Percentiles rank a stretch among this genome's conserved stretches.
phyloP scores from a whole-genome alignment of 2,329 filamentous ascomycete genomes.

The Ceratocystis lukuohia region DNA sequence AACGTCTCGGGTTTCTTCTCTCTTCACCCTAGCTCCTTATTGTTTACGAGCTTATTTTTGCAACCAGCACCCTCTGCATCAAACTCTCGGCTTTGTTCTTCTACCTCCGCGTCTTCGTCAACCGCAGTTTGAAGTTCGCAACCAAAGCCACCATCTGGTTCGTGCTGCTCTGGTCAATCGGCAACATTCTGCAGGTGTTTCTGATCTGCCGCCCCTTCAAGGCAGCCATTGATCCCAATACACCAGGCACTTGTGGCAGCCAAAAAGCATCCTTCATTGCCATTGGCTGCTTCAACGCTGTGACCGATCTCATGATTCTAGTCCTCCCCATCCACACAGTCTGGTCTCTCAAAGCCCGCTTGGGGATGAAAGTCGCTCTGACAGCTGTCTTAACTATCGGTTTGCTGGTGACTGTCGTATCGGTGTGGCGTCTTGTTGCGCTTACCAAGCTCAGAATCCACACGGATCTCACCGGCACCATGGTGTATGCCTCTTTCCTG shows the following conservation, averaged over 20 bases:
- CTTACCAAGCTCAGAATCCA: slow-evolving; percentile 23
- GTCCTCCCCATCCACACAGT: slow-evolving; percentile 29
- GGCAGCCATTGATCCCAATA: slow-evolving; percentile 23
- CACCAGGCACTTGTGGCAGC: slow-evolving; percentile 27
- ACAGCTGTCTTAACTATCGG: slow-evolving; percentile 25
- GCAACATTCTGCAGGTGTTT: slow-evolving; percentile 23
- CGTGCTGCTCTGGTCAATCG: slow-evolving; percentile 24
- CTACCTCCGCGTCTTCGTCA: slow-evolving; percentile 32
- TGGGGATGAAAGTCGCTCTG: slow-evolving; percentile 24
- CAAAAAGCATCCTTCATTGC: slow-evolving; percentile 29
- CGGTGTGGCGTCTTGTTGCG: slow-evolving; percentile 22
- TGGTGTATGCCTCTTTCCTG: slow-evolving; percentile 23
- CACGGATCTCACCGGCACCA: slow-evolving; percentile 22
- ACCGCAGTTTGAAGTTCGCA: slow-evolving; percentile 24
- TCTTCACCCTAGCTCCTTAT: slow-evolving; percentile 27
- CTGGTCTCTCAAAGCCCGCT: slow-evolving; percentile 27
- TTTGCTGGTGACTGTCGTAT: slow-evolving; percentile 23
- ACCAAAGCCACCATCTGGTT: slow-evolving; percentile 25
- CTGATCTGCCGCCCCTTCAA: slow-evolving; percentile 24
- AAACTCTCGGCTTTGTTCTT: slow-evolving; percentile 32
- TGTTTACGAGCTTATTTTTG: slow-evolving; percentile 28
- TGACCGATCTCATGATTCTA: slow-evolving; percentile 30
- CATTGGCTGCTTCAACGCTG: slow-evolving; percentile 30
- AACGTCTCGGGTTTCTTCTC: neutral
- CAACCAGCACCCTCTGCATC: slow-evolving; percentile 25